These are phyloP conservation scores for Coemansia sp. DNA, from an alignment of 192 early-diverging fungal species.

Conservation along the genomic window DNA sequence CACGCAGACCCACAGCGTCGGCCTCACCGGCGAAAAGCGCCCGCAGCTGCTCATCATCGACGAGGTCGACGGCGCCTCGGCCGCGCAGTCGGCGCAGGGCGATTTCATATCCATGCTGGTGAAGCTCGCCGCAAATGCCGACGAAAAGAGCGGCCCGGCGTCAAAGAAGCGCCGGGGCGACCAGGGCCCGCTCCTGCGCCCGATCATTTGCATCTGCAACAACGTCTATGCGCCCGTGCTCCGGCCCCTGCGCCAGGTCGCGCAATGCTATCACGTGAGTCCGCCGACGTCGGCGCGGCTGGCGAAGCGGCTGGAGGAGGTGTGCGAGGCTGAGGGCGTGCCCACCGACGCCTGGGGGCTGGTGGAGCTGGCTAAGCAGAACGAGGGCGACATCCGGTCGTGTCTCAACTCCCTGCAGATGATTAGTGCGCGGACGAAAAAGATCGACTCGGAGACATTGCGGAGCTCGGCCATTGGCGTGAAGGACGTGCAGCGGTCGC, in stretches of 20 bases:
- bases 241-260: slow-evolving; percentile 78
- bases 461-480: slow-evolving; percentile 58
- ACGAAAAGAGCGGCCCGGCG: not conserved
- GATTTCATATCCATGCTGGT: slow-evolving; percentile 80
- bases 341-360: slow-evolving; percentile 73
- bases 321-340: slow-evolving; percentile 78
- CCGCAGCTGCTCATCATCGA: slow-evolving; percentile 91
- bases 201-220: slow-evolving; percentile 99
- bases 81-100: slow-evolving; percentile 69
- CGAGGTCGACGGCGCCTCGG: slow-evolving; percentile 91
- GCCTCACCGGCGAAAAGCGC: slow-evolving; percentile 52
- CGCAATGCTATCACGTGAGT: slow-evolving; percentile 72
- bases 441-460: slow-evolving; percentile 54
- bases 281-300: slow-evolving; percentile 64
- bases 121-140: slow-evolving; percentile 54
- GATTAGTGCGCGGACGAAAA: slow-evolving; percentile 7
- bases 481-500: slow-evolving; percentile 79
- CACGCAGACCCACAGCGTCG: slow-evolving; percentile 75
- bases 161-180: slow-evolving; percentile 10
- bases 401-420: slow-evolving; percentile 87
- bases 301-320: slow-evolving; percentile 72
- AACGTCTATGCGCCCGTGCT: slow-evolving; percentile 89
- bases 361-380: slow-evolving; percentile 70
- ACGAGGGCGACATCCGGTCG: slow-evolving; percentile 84
- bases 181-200: slow-evolving; percentile 65